Conservation (phyloP, 2,329 filamentous ascomycete species). For the Thelonectria blattea region DNA sequence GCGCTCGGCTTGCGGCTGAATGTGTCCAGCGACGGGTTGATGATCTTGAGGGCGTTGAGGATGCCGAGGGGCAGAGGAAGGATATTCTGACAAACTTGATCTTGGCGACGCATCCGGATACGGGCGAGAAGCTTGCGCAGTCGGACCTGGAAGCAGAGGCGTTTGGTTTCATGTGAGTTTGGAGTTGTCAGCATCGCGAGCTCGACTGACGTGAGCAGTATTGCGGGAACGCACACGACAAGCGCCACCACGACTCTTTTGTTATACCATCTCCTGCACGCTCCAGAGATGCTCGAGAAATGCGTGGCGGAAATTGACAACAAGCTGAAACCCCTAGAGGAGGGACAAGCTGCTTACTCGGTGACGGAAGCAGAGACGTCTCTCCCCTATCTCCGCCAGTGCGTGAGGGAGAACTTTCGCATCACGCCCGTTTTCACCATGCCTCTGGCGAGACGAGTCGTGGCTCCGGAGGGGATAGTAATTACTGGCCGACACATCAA, state of each 20-base stretch:
- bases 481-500: conserved; percentile 18
- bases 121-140: conserved; percentile 13
- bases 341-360: conserved; percentile 5
- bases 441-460: conserved; percentile 19
- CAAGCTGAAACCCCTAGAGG: conserved; percentile 5
- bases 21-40: conserved; percentile 18
- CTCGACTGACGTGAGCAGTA: conserved; percentile 4
- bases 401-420: conserved; percentile 24
- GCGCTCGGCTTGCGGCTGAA: conserved; percentile 13
- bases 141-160: conserved; percentile 22
- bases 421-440: conserved; percentile 24
- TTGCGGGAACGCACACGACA: conserved; percentile 24
- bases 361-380: conserved; percentile 15
- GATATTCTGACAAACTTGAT: conserved; percentile 24
- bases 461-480: conserved; percentile 9
- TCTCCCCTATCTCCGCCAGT: conserved; percentile 21
- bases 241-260: conserved; percentile 22
- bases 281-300: conserved; percentile 6
- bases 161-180: conserved; percentile 25
- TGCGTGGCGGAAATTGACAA: conserved; percentile 21
- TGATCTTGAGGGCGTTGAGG: conserved; percentile 2
- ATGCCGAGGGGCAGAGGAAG: conserved; percentile 7
- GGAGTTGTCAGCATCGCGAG: background rate
- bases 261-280: conserved; percentile 21
- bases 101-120: conserved; percentile 19